These are phyloP conservation scores for Tetragonia tetragonoides DNA, from an alignment of 148 eudicot genomes.

Conservation along the genomic window DNA sequence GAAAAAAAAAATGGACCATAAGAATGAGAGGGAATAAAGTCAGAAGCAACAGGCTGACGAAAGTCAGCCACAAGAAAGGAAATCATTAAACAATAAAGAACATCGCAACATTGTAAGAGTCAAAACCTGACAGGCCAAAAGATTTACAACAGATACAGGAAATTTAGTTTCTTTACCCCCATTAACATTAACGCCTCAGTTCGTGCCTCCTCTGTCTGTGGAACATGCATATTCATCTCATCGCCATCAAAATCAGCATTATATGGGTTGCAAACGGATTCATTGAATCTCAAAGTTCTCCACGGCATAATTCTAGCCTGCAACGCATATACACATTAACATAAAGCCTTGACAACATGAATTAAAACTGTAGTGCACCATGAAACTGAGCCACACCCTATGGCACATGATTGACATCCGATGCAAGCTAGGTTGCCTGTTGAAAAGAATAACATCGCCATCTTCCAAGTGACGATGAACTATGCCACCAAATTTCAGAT, in stretches of 20 bases:
- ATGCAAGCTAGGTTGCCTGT: conserved; percentile 98
- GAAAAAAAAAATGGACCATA: neutral
- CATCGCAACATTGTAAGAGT: too few species aligned
- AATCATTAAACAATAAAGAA: neutral
- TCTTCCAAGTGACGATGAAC: conserved; percentile 93
- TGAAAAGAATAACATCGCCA: conserved; percentile 92
- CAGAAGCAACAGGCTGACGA: neutral
- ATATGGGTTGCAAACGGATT: conserved; percentile 98
- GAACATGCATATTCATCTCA: conserved; percentile 99
- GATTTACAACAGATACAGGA: neutral
- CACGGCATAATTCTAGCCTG: conserved; percentile 99
- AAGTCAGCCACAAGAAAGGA: neutral
- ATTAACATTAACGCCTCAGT: conserved; percentile 86
- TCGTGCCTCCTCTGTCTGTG: conserved; percentile 97
- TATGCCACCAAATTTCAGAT: conserved; percentile 74
- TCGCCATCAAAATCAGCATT: conserved; percentile 99
- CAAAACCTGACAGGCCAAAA: neutral
- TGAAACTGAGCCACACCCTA: conserved; percentile 47
- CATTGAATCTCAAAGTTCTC: conserved; percentile 97
- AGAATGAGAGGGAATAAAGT: neutral
- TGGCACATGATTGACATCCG: conserved; percentile 99
- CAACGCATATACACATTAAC: conserved; percentile 20
- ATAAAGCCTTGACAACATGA: neutral
- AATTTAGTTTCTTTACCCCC: conserved; percentile 62
- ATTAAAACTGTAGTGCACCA: neutral